A percentile compares a stretch with the other conserved stretches of the same genome.
phyloP scores from a whole-genome alignment of 768 basidiomycete species.

The Hydnomerulius pinastri region DNA sequence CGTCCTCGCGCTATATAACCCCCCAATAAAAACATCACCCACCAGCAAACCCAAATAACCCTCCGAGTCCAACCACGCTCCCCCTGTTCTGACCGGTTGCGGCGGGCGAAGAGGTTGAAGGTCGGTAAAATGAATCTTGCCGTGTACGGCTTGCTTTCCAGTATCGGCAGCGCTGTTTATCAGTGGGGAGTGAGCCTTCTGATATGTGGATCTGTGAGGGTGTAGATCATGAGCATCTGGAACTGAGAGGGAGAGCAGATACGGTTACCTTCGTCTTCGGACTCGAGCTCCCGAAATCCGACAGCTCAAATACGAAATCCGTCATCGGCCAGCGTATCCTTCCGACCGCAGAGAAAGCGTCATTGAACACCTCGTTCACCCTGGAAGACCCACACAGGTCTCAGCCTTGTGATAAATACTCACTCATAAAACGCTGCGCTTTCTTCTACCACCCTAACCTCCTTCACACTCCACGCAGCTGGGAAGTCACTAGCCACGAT shows the following conservation, averaged over 20 bases:
- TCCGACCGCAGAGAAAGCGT: not conserved
- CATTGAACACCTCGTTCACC: not conserved
- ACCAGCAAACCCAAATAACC: constrained; percentile 25
- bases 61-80: constrained; percentile 4
- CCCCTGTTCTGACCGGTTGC: constrained; percentile 12
- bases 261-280: constrained; percentile 35
- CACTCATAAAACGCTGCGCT: constrained; percentile 30
- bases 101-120: constrained; percentile 15
- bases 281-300: constrained; percentile 23
- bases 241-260: not conserved
- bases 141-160: constrained; percentile 32
- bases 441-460: constrained; percentile 27
- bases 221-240: not conserved
- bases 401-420: not conserved
- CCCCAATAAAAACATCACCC: not conserved
- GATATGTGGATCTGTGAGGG: constrained; percentile 22
- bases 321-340: constrained; percentile 34
- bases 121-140: constrained; percentile 31
- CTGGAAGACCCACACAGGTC: not conserved
- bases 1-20: not conserved
- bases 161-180: constrained; percentile 30
- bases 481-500: constrained; percentile 31
- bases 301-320: constrained; percentile 28
- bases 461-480: constrained; percentile 28
- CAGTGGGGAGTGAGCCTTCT: constrained; percentile 21